Base-by-base conservation (phyloP, 257 asterid genomes). In the Galeopsis tetrahit region DNA sequence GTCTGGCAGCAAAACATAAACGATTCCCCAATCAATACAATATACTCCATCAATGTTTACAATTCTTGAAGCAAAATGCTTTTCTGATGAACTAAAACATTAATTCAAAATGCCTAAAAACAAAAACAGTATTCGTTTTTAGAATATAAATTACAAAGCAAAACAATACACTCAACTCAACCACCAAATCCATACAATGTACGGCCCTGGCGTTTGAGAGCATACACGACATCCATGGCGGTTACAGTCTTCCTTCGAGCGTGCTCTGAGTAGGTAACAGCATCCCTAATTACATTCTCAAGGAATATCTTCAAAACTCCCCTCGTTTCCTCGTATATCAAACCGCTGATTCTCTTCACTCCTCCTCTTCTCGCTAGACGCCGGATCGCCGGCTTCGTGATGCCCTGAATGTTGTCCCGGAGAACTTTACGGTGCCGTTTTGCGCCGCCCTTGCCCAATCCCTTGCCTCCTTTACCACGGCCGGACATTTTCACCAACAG, bases 371-470 rank as follows among this genome's bases (percentile, higher is more conserved):
- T 67, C 3, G 84, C 84, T 0, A 80, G 78, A 0, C 84, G 84
- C 62, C 81, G 80, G 42, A 80, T 80, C 21, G 84, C 84, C 8
- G 81, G 84, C 84, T 80, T 76, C 62, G 83, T 79, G 48, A 79
- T 79, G 0, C 83, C 83, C 64, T 79, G 83, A 39, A 75, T 79
- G 78, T 79, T 75, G 61, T 75, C 83, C 2, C 83, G 80, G 68
- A 79, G 80, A 60, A 79, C 83, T 48, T 79, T 79, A 48, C 80
- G 60, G 74, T 79, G 83, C 51, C 83, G 67, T 78, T 79, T 79
- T 0, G 83, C 83, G 35, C 83, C 83, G 4, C 83, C 83, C 75
- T 79, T 79, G 72, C 83, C 83, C 10, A 75, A 71, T 7, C 83
- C 80, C 62, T 79, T 79, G 55, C 55, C 55, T 13, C 55, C 55